Percentiles rank a stretch among this genome's conserved stretches.
These are phyloP conservation scores for Aspergillus biplanus DNA, from an alignment of 495 filamentous ascomycete genomes.

Conservation along the genomic window DNA sequence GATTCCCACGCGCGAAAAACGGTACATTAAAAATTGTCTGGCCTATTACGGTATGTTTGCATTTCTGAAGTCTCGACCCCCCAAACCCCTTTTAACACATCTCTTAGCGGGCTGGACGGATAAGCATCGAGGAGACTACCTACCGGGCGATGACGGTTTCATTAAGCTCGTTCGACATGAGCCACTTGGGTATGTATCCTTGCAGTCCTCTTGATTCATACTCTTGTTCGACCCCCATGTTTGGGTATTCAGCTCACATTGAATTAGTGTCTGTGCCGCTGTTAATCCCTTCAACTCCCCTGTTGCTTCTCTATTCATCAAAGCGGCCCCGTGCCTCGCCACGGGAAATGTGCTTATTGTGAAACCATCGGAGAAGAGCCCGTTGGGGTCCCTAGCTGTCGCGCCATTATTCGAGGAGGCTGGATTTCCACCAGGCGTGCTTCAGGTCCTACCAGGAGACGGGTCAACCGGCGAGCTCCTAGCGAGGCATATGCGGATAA, in stretches of 20 bases:
- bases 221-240: neutral
- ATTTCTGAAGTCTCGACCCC: neutral
- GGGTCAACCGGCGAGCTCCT: neutral
- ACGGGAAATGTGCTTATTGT: neutral
- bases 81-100: neutral
- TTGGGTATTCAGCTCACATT: neutral
- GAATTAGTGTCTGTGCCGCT: neutral
- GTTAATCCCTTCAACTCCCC: neutral
- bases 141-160: conserved; percentile 23
- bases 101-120: conserved; percentile 23
- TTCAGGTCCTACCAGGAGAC: neutral
- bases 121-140: conserved; percentile 25
- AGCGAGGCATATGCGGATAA: neutral
- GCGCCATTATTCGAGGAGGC: neutral
- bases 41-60: conserved; percentile 2
- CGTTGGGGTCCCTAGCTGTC: neutral
- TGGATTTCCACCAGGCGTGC: neutral
- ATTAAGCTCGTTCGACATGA: conserved; percentile 32
- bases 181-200: conserved; percentile 19
- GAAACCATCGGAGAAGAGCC: conserved; percentile 2
- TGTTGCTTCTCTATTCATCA: neutral
- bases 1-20: conserved; percentile 6
- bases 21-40: neutral
- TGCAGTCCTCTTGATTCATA: conserved; percentile 5
- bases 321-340: neutral